These are phyloP conservation scores for Exsudoporus floridanus DNA, from an alignment of 1,284 basidiomycete species.

Conservation along the genomic window DNA sequence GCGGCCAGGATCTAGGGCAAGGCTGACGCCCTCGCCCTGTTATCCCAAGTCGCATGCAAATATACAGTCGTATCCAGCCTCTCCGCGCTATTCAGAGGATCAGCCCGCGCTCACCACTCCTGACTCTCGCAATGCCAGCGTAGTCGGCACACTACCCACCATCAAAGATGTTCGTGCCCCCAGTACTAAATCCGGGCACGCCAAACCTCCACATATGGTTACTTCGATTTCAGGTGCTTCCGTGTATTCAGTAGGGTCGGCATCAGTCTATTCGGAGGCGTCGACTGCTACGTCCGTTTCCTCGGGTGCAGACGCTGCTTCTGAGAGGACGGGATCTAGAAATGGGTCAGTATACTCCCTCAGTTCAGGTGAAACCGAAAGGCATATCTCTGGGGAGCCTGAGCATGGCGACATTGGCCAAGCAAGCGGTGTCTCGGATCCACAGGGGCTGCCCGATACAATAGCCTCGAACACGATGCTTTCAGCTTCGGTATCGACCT, in stretches of 20 bases:
- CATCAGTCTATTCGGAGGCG: conserved; percentile 30
- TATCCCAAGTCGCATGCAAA: conserved; percentile 12
- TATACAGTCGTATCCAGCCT: conserved; percentile 16
- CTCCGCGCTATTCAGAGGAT: conserved; percentile 19
- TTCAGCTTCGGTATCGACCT: conserved; percentile 13
- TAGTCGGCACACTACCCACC: not conserved
- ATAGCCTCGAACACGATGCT: conserved; percentile 3
- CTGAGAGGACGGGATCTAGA: conserved; percentile 7
- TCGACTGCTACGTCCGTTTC: conserved; percentile 29
- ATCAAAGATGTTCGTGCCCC: not conserved
- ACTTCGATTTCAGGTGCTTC: conserved; percentile 31
- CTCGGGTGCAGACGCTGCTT: conserved; percentile 13
- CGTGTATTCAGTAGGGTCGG: conserved; percentile 27
- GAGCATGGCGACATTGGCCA: conserved; percentile 12
- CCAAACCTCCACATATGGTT: conserved; percentile 21
- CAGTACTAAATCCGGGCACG: conserved; percentile 12
- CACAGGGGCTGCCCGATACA: not conserved
- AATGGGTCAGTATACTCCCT: conserved; percentile 18
- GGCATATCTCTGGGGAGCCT: conserved; percentile 7
- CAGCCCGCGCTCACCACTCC: not conserved
- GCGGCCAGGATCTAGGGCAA: conserved; percentile 18
- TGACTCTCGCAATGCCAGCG: conserved; percentile 8
- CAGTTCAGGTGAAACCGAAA: conserved; percentile 22
- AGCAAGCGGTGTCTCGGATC: conserved; percentile 1
- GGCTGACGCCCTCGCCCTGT: conserved; percentile 22